Conservation (phyloP, 257 asterid species). For the Solanum raphanifolium region DNA sequence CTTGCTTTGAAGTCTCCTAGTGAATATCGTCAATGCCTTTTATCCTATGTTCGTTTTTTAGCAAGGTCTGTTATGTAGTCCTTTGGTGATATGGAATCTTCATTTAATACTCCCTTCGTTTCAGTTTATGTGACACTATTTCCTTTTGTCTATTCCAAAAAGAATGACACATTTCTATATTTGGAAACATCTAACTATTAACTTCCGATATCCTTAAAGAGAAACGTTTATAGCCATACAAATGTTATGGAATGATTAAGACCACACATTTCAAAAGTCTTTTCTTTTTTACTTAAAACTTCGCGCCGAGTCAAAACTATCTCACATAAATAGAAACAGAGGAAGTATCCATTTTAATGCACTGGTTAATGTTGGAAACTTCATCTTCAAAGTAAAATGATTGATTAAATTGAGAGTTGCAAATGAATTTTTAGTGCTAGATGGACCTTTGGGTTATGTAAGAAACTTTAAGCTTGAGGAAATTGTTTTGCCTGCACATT, state of each 20-base stretch:
- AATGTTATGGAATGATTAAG: neutral
- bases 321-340: neutral
- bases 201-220: neutral
- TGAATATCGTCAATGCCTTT: constrained; percentile 90
- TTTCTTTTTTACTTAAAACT: neutral
- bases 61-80: constrained; percentile 55
- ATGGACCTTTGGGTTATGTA: neutral
- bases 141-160: neutral
- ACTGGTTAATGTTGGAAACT: neutral
- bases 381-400: neutral
- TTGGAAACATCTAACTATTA: neutral
- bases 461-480: neutral
- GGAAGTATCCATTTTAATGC: neutral
- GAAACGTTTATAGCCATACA: neutral
- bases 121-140: neutral
- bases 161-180: neutral
- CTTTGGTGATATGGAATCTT: neutral
- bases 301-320: neutral
- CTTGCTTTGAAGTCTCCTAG: constrained; percentile 73
- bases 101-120: neutral
- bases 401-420: neutral
- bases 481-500: neutral
- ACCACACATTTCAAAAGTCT: neutral
- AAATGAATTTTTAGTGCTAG: neutral
- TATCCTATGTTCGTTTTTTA: constrained; percentile 72